phyloP scores from a whole-genome alignment of 345 rosid genomes.

The Gossypium mustelinum region DNA sequence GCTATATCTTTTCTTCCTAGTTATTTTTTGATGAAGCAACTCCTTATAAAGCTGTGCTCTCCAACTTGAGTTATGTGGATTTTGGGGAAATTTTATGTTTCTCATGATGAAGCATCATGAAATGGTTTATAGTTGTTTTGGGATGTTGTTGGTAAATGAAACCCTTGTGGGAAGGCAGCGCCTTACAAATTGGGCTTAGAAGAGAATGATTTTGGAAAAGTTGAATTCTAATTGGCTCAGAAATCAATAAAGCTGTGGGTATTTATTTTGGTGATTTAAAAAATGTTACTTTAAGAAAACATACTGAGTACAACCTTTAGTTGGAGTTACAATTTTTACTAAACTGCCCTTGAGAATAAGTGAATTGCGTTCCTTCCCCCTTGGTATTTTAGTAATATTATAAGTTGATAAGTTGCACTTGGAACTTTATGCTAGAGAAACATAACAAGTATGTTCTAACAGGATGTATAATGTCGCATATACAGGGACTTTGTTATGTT shows the following conservation, averaged over 20 bases:
- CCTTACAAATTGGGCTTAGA: not conserved
- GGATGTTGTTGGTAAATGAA: slow-evolving; percentile 1
- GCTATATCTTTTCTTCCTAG: not conserved
- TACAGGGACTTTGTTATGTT: not conserved
- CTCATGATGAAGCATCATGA: not conserved
- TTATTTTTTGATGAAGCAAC: not conserved
- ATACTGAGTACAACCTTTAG: not conserved
- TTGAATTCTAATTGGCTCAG: not conserved
- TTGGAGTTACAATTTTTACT: not conserved
- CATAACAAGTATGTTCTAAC: not conserved
- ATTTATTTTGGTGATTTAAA: not conserved
- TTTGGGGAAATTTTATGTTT: not conserved
- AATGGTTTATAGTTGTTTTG: not conserved
- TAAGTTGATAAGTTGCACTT: not conserved
- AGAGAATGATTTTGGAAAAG: not conserved
- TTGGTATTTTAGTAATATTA: not conserved
- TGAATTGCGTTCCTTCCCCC: not conserved
- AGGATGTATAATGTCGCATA: not conserved
- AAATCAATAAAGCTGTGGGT: not conserved
- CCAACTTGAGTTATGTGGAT: not conserved
- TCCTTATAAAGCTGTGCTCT: not conserved
- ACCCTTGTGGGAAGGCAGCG: not conserved
- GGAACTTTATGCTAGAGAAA: not conserved
- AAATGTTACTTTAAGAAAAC: not conserved
- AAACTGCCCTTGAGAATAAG: not conserved